Conservation (phyloP, 106 monocot species). For the Agapanthus africanus region DNA sequence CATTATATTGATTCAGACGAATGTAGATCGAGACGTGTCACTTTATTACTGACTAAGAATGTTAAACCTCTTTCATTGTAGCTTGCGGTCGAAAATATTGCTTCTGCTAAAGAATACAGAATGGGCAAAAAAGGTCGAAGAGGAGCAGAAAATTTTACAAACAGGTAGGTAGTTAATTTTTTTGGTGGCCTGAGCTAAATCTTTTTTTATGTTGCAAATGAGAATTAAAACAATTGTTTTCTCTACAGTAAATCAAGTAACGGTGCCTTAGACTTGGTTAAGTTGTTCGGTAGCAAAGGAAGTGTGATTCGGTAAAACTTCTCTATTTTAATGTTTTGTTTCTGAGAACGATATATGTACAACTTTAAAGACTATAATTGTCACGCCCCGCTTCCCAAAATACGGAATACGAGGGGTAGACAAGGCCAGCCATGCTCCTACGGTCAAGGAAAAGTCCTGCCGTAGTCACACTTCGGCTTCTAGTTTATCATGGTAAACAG, state of each 20-base stretch:
- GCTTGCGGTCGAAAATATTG: conserved; percentile 69
- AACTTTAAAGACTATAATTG: too few relatives aligned
- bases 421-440: too few relatives aligned
- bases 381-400: too few relatives aligned
- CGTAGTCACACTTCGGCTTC: too few relatives aligned
- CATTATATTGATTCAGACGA: too few relatives aligned
- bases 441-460: too few relatives aligned
- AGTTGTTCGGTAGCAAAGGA: conserved; percentile 81
- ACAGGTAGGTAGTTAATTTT: conserved; percentile 29
- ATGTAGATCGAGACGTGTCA: too few relatives aligned
- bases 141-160: conserved; percentile 42
- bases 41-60: too few relatives aligned
- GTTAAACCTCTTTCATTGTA: conserved; percentile 4
- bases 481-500: too few relatives aligned
- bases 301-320: conserved; percentile 60
- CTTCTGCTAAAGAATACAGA: conserved; percentile 64
- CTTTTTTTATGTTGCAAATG: conserved; percentile 7
- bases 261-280: conserved; percentile 55
- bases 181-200: background rate
- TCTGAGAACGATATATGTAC: too few relatives aligned
- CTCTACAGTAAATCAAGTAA: conserved; percentile 54
- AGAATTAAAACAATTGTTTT: background rate
- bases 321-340: too few relatives aligned
- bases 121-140: conserved; percentile 62
- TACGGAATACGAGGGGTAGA: too few relatives aligned